These are phyloP conservation scores for Salix koriyanagi DNA, from an alignment of 345 rosid genomes.

Conservation along the genomic window DNA sequence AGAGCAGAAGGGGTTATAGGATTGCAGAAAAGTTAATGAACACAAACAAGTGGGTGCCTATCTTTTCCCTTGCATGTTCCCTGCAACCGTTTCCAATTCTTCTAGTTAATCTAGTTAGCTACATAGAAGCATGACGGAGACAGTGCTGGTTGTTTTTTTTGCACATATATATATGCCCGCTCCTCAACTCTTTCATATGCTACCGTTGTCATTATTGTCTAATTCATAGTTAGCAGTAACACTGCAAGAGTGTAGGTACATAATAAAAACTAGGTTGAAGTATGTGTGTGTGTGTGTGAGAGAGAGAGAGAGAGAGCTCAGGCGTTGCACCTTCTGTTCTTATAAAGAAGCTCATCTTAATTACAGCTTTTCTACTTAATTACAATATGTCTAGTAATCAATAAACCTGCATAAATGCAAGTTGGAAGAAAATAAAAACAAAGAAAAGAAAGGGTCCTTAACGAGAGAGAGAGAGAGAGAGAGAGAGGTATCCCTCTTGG, in stretches of 20 bases:
- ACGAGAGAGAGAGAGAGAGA: conserved; percentile 5
- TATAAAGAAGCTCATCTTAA: conserved; percentile 9
- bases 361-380: conserved; percentile 3
- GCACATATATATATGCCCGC: background rate
- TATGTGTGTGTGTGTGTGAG: no score
- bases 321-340: conserved; percentile 6
- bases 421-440: background rate
- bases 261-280: background rate
- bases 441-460: background rate
- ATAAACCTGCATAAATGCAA: conserved; percentile 28
- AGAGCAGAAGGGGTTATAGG: background rate
- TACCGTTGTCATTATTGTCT: background rate
- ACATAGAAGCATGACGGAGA: no score
- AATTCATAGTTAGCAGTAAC: background rate
- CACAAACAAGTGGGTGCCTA: background rate
- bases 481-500: conserved; percentile 24
- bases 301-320: background rate
- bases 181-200: background rate
- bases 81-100: background rate
- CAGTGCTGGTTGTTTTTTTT: background rate
- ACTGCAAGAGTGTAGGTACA: background rate
- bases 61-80: background rate
- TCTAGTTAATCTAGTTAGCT: background rate
- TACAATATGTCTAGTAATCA: conserved; percentile 19
- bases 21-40: background rate